Evolutionary conservation across 139 green algal species (phyloP).

Genomic region (Dunaliella sp.): DNA sequence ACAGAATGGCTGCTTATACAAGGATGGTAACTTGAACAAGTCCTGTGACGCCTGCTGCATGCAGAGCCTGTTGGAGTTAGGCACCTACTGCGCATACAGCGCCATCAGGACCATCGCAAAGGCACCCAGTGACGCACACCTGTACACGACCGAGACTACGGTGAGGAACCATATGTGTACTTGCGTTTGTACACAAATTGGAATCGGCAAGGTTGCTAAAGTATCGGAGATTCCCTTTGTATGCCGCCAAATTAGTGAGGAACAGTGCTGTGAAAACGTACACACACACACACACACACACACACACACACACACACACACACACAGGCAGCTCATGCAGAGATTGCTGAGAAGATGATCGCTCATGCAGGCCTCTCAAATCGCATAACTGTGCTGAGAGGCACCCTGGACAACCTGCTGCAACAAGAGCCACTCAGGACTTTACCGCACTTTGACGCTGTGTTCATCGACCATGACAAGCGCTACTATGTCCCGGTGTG

Average conservation of each 20-base stretch:
- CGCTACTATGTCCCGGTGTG: not conserved
- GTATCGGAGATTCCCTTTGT: too few relatives aligned
- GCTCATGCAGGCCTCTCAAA: not conserved
- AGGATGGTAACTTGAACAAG: too few relatives aligned
- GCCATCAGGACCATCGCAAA: not conserved
- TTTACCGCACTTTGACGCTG: not conserved
- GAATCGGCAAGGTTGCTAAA: too few relatives aligned
- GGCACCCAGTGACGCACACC: not conserved
- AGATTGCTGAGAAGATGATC: not conserved
- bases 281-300: not conserved
- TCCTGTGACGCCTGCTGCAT: too few relatives aligned
- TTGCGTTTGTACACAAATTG: too few relatives aligned
- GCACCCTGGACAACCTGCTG: not conserved
- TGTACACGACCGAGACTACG: not conserved
- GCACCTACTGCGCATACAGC: not conserved
- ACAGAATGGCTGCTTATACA: too few relatives aligned
- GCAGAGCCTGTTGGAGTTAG: not conserved
- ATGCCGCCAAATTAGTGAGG: too few relatives aligned
- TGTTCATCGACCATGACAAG: not conserved
- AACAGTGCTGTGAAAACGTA: too few relatives aligned
- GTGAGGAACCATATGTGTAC: too few relatives aligned
- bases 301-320: constrained; percentile 6
- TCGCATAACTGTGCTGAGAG: not conserved
- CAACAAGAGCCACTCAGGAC: not conserved
- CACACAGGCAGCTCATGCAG: not conserved